A percentile compares a stretch with the other conserved stretches of the same genome.
phyloP scores from a whole-genome alignment of 2,329 filamentous ascomycete genomes.

The Apiospora phragmitis region DNA sequence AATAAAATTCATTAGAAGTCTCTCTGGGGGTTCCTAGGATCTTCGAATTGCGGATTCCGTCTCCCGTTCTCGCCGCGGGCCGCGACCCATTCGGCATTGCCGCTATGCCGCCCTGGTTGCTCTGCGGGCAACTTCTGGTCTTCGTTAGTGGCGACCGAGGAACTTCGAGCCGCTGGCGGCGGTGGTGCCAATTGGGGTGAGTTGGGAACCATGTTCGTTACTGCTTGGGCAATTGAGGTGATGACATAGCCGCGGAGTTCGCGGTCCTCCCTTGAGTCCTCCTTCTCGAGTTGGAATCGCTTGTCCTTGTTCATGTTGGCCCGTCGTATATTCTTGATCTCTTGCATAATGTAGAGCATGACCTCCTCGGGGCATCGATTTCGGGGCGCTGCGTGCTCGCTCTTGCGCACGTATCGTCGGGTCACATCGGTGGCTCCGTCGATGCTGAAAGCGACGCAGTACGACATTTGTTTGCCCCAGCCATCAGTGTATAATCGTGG shows the following conservation, averaged over 20 bases:
- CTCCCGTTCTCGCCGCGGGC: slow-evolving; percentile 46
- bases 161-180: slow-evolving; percentile 12
- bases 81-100: slow-evolving; percentile 51
- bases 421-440: slow-evolving; percentile 76
- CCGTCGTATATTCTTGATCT: slow-evolving; percentile 83
- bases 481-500: slow-evolving; percentile 90
- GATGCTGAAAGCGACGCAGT: slow-evolving; percentile 94
- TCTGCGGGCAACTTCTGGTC: slow-evolving; percentile 64
- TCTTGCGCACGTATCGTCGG: slow-evolving; percentile 69
- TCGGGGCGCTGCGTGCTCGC: slow-evolving; percentile 71
- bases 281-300: slow-evolving; percentile 77
- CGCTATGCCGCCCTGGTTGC: slow-evolving; percentile 53
- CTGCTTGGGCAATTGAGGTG: slow-evolving; percentile 70
- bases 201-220: slow-evolving; percentile 66
- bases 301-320: slow-evolving; percentile 84
- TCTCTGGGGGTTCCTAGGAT: slow-evolving; percentile 44
- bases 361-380: slow-evolving; percentile 85
- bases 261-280: slow-evolving; percentile 73
- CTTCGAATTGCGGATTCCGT: slow-evolving; percentile 39
- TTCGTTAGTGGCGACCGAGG: slow-evolving; percentile 37
- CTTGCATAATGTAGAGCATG: slow-evolving; percentile 85
- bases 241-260: slow-evolving; percentile 76
- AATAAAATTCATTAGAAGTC: neutral
- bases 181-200: slow-evolving; percentile 16
- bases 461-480: slow-evolving; percentile 95